Conservation (phyloP, 176 grass and related monocot genomes). For the Thalia dealbata region DNA sequence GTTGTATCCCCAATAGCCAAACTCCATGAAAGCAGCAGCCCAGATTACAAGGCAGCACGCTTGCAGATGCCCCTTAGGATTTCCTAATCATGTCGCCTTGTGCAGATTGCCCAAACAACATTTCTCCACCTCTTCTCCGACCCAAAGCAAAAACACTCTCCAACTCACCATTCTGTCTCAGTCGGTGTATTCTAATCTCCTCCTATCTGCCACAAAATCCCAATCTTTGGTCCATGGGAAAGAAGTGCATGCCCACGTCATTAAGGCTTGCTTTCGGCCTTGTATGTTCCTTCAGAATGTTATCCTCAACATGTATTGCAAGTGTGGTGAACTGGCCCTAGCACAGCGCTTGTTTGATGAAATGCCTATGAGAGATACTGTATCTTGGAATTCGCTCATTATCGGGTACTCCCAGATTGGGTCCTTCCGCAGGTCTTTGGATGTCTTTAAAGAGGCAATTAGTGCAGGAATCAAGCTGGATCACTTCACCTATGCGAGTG, state of each 20-base stretch:
- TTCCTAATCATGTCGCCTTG: too few species aligned
- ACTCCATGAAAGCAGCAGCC: too few species aligned
- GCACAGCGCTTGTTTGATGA: slow-evolving; percentile 48
- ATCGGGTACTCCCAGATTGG: slow-evolving; percentile 29
- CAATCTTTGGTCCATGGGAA: slow-evolving; percentile 16
- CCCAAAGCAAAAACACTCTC: background rate
- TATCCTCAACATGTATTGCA: slow-evolving; percentile 39
- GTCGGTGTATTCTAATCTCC: slow-evolving; percentile 25
- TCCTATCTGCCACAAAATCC: slow-evolving; percentile 24
- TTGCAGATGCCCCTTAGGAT: too few species aligned
- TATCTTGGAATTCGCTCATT: slow-evolving; percentile 61
- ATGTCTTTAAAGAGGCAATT: slow-evolving; percentile 22
- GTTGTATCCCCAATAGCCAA: too few species aligned
- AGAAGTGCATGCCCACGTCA: slow-evolving; percentile 37
- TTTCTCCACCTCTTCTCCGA: background rate
- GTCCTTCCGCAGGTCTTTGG: background rate
- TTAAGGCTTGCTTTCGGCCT: slow-evolving; percentile 17
- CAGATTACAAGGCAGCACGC: too few species aligned
- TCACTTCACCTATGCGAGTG: slow-evolving; percentile 35
- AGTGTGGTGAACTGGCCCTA: slow-evolving; percentile 5
- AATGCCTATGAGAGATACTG: slow-evolving; percentile 24
- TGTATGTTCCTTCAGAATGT: slow-evolving; percentile 47
- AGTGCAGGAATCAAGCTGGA: slow-evolving; percentile 22
- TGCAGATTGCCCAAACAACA: background rate
- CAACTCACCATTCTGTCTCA: background rate